Base-by-base conservation (phyloP, 805 yeast species). In the Barnettozyma californica region DNA sequence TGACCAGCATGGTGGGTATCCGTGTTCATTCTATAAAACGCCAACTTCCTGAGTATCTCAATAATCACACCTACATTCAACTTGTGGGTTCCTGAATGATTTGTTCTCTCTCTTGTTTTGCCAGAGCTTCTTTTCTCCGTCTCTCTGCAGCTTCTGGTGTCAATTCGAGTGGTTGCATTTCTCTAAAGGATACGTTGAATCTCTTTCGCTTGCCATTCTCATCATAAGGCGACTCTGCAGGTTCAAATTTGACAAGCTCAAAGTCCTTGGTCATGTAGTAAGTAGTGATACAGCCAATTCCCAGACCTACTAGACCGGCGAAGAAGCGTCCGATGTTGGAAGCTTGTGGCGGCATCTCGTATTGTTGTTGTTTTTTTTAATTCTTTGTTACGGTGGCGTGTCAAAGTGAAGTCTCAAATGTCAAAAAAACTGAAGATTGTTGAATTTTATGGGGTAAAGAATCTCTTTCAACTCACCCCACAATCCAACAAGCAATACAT, bases 131-230 rank as follows among this genome's bases (percentile, higher is more conserved):
- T 11, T 13, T 34, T 18, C 36, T 27, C 14, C 44, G 37, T 39
- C 44, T 47, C 13, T 48, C 59, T 2, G 26, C 37, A 0, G 52
- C 69, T 36, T 66, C 69, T 0, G 71, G 69, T 39, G 67, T 73
- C 49, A 72, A 54, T 43, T 69, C 67, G 23, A 73, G 49, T 0
- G 75, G 74, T 19, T 65, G 65, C 45, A 68, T 66, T 35, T 68
- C 69, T 25, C 65, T 60, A 44, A 68, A 66, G 13, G 59, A 56
- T 11, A 74, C 63, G 37, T 52, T 66, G 46, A 73, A 61, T 8
- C 70, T 67, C 35, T 54, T 53, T 37, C 60, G 65, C 38, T 69
- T 68, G 53, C 70, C 67, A 13, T 71, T 66, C 0, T 73, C 71
- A 39, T 70, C 59, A 41, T 65, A 66, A 44, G 71, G 71, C 10